These are phyloP conservation scores for Lentinula edodes DNA, from an alignment of 768 basidiomycete genomes.

Conservation along the genomic window DNA sequence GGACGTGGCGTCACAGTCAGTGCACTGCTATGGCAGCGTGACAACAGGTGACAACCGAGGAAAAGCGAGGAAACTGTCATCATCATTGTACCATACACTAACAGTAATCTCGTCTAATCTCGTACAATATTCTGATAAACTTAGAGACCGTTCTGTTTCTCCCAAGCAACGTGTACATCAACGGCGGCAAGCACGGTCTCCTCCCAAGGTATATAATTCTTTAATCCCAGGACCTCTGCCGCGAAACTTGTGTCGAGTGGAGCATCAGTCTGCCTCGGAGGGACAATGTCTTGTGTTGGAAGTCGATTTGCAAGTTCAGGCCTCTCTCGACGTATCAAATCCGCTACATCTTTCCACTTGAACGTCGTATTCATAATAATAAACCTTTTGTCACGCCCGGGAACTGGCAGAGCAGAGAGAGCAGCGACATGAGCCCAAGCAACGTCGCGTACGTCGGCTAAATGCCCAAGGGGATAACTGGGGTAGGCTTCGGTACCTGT, in stretches of 20 bases:
- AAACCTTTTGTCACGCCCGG: constrained; percentile 4
- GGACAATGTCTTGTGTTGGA: not conserved
- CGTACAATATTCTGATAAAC: not conserved
- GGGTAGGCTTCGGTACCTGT: not conserved
- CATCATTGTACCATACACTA: too few species aligned
- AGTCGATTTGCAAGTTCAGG: constrained; percentile 6
- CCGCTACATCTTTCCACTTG: constrained; percentile 1
- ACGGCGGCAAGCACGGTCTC: constrained; percentile 5
- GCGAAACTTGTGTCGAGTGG: constrained; percentile 6
- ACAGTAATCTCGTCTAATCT: too few species aligned
- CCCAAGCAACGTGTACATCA: constrained; percentile 1
- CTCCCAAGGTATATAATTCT: constrained; percentile 7
- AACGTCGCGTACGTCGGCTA: constrained; percentile 12
- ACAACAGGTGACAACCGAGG: too few species aligned
- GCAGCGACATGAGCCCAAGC: constrained; percentile 9
- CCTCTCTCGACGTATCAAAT: constrained; percentile 3
- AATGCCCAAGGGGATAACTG: not conserved
- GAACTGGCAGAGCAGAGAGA: constrained; percentile 6
- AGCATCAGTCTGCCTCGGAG: not conserved
- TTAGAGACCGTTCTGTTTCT: not conserved
- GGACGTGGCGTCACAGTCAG: not conserved
- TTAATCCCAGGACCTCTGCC: constrained; percentile 1
- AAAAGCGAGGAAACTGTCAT: not conserved
- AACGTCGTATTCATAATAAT: constrained; percentile 1
- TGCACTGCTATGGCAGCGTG: not conserved